These are phyloP conservation scores for Ophiostoma himal-ulmi DNA, from an alignment of 2,329 filamentous ascomycete species.

Conservation along the genomic window DNA sequence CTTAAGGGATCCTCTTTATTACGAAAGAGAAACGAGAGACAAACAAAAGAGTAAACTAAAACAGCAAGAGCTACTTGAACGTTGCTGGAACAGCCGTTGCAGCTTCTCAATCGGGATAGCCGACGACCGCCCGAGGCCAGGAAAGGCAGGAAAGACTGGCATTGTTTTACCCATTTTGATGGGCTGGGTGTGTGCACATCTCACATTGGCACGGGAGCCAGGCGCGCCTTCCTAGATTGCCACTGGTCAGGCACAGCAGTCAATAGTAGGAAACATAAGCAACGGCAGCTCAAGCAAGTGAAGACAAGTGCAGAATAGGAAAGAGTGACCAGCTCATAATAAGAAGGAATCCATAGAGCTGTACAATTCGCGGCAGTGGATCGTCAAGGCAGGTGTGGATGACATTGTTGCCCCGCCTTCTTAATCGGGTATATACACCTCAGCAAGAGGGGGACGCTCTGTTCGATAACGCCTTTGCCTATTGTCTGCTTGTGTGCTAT, in stretches of 20 bases:
- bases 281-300: neutral
- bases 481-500: neutral
- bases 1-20: neutral
- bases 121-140: neutral
- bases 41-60: neutral
- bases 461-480: neutral
- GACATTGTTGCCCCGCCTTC: conserved; percentile 13
- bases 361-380: neutral
- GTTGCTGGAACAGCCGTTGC: neutral
- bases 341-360: neutral
- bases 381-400: conserved; percentile 4
- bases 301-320: neutral
- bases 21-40: neutral
- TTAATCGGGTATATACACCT: neutral
- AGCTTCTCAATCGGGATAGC: conserved; percentile 11
- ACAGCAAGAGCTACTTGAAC: neutral
- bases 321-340: neutral
- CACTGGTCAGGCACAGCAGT: neutral
- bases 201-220: neutral
- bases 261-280: neutral
- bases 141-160: conserved; percentile 4
- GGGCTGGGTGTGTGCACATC: neutral
- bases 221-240: neutral
- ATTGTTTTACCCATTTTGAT: neutral
- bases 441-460: neutral